Percentiles rank a stretch among this genome's conserved stretches.
These are phyloP conservation scores for Orbilia blumenaviensis DNA, from an alignment of 2,329 filamentous ascomycete species.

Conservation along the genomic window DNA sequence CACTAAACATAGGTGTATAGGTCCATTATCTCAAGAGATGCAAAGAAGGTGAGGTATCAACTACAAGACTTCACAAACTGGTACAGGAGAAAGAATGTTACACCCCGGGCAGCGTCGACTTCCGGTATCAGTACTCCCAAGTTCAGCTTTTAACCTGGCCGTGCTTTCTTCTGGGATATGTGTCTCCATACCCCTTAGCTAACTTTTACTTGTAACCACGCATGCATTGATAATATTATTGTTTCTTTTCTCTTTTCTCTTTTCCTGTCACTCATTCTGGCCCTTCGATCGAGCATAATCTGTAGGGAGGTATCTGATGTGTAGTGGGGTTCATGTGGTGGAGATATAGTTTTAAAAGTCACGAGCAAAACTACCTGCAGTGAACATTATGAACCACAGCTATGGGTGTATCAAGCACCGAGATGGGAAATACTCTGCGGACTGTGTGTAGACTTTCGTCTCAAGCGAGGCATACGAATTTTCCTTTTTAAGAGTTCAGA, in stretches of 20 bases:
- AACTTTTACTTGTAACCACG: constrained; percentile 2
- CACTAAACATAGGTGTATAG: constrained; percentile 30
- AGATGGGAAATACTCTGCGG: neutral
- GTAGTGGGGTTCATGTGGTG: neutral
- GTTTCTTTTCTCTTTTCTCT: neutral
- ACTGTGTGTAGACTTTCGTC: neutral
- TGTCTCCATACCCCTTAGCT: neutral
- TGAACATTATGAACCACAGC: neutral
- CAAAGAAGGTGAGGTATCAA: constrained; percentile 58
- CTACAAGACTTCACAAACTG: constrained; percentile 97
- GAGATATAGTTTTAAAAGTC: constrained; percentile 5
- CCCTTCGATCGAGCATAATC: neutral
- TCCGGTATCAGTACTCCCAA: constrained; percentile 51
- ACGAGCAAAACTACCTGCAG: neutral
- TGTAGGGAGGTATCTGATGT: neutral
- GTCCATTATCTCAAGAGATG: constrained; percentile 55
- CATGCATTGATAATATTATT: constrained; percentile 6
- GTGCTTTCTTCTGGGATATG: neutral
- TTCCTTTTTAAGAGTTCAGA: neutral
- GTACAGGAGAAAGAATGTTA: constrained; percentile 91
- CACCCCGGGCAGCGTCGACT: constrained; percentile 71
- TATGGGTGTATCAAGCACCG: neutral
- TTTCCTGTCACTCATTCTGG: neutral
- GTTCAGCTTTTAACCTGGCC: constrained; percentile 33
- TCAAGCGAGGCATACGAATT: neutral